Conservation (phyloP, 108 stramenopile species). For the Cylindrotheca closterium region DNA sequence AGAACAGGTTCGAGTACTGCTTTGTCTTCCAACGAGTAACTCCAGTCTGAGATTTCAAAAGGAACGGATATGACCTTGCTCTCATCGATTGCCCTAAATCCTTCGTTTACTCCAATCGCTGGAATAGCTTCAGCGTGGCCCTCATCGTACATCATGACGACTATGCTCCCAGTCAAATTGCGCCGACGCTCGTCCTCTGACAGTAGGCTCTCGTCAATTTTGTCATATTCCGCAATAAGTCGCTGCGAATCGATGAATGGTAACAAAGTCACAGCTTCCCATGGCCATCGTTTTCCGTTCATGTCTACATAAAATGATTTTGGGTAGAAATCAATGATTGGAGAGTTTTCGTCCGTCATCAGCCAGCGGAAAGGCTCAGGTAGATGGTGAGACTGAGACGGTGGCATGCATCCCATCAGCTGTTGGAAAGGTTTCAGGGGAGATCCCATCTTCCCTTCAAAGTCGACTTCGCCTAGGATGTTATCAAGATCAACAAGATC, state of each 20-base stretch:
- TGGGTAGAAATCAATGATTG: constrained; percentile 92
- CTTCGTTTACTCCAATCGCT: constrained; percentile 9
- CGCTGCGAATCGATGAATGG: constrained; percentile 95
- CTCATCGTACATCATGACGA: constrained; percentile 42
- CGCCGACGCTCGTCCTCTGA: constrained; percentile 63
- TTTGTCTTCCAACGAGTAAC: constrained; percentile 22
- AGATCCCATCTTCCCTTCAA: constrained; percentile 65
- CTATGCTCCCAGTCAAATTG: constrained; percentile 55
- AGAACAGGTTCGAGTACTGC: constrained; percentile 64
- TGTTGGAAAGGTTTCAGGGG: constrained; percentile 94
- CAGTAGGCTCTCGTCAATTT: constrained; percentile 48
- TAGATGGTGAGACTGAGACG: constrained; percentile 89
- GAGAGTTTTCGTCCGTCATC: constrained; percentile 84
- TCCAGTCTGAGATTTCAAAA: constrained; percentile 40
- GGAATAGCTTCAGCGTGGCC: constrained; percentile 9
- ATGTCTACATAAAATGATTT: constrained; percentile 79
- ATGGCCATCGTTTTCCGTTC: constrained; percentile 95
- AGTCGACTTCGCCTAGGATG: constrained; percentile 60
- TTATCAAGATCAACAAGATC: constrained; percentile 85
- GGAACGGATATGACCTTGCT: constrained; percentile 32
- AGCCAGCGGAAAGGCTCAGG: constrained; percentile 89
- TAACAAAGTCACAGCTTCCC: constrained; percentile 96
- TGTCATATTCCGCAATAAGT: constrained; percentile 60
- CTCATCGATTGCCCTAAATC: constrained; percentile 33
- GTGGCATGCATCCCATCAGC: constrained; percentile 94